Evolutionary conservation across 208 protist species (phyloP).

Genomic region (Sergeia podlipaevii): DNA sequence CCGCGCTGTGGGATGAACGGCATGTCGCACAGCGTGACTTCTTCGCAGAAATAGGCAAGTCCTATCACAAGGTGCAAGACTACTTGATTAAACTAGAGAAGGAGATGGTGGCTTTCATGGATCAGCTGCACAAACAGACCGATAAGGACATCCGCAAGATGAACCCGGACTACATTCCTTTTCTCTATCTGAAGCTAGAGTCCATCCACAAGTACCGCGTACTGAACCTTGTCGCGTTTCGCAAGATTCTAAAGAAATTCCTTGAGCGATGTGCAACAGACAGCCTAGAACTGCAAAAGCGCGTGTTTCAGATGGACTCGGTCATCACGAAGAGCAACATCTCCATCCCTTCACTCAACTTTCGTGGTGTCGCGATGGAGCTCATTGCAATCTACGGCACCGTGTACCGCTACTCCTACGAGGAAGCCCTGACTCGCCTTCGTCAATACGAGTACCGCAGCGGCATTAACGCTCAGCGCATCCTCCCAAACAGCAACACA

Average conservation of each 20-base stretch:
- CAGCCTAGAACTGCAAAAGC: slow-evolving; percentile 59
- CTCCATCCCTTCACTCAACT: slow-evolving; percentile 45
- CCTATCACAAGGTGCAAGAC: slow-evolving; percentile 54
- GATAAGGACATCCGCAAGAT: slow-evolving; percentile 55
- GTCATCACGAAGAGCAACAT: slow-evolving; percentile 48
- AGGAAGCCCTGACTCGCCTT: slow-evolving; percentile 41
- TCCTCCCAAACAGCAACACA: slow-evolving; percentile 68
- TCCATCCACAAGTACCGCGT: slow-evolving; percentile 60
- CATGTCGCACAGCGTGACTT: slow-evolving; percentile 42
- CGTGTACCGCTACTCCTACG: slow-evolving; percentile 64
- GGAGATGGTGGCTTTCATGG: slow-evolving; percentile 23
- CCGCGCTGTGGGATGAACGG: slow-evolving; percentile 20
- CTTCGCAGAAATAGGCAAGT: slow-evolving; percentile 54
- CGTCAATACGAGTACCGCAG: slow-evolving; percentile 40
- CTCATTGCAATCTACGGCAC: slow-evolving; percentile 77
- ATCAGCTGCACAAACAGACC: slow-evolving; percentile 43
- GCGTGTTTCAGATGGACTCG: slow-evolving; percentile 39
- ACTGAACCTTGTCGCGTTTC: slow-evolving; percentile 70
- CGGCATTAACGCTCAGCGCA: slow-evolving; percentile 50
- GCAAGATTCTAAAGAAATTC: slow-evolving; percentile 81
- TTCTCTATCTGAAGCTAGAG: slow-evolving; percentile 65
- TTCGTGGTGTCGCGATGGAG: slow-evolving; percentile 49
- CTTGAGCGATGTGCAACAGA: slow-evolving; percentile 70
- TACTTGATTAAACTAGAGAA: slow-evolving; percentile 49
- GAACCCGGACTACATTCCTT: slow-evolving; percentile 42